Base-by-base conservation (phyloP, 164 flowering plant genomes). In the Vitis riparia region DNA sequence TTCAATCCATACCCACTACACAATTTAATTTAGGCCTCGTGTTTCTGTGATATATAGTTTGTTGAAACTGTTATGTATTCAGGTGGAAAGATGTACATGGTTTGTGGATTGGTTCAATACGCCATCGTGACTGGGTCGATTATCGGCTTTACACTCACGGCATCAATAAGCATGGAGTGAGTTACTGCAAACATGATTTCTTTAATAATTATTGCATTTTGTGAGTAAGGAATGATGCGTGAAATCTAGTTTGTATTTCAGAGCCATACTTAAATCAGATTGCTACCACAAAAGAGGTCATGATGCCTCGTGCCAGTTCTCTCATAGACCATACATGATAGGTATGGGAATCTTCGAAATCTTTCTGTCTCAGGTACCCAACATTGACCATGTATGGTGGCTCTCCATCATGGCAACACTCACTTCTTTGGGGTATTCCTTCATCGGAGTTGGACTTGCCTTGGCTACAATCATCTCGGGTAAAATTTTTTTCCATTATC, bases 161-260 rank as follows among this genome's bases (percentile, higher is more conserved):
- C 88, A 27, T 75, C 91, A 1, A 82, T 70, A 37, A 85, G 93
- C 80, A 75, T 81, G 84, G 86, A 69, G 89, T 87, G 78, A 81
- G 87, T 57, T 37, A 37, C 7, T 37, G 44, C 7, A 6, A 37
- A 37, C 44, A 37, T 37, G 5, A 37, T 19, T 19, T 19, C 23
- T 19, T 37, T 37, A 3, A 37, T 37, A 37, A 37, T 37, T 37
- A 23, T 23, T 23, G 27, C 27, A 23, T 23, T 23, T 23, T 23
- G 27, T 23, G 2, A 23, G 27, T 23, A 23, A 23, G 44, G 44
- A 37, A 37, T 37, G 44, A 37, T 37, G 44, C 44, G 44, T 37
- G 44, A 37, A 37, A 37, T 37, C 6, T 23, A 1, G 27, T 23
- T 23, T 23, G 27, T 23, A 23, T 68, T 53, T 47, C 81, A 85